These are phyloP conservation scores for Erysiphe neolycopersici DNA, from an alignment of 2,329 filamentous ascomycete genomes.

Conservation along the genomic window DNA sequence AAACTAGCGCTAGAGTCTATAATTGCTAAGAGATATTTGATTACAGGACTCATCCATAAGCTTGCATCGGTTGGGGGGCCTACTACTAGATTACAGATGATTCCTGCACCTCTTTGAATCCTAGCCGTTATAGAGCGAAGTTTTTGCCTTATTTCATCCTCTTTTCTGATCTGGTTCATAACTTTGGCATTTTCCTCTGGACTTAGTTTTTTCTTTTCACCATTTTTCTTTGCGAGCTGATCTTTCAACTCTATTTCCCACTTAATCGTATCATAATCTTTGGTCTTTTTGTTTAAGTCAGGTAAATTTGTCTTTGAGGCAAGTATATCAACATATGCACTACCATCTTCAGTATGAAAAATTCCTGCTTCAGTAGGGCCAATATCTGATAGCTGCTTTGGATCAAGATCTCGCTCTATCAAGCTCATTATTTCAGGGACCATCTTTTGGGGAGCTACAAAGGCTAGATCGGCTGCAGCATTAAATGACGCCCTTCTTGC, in stretches of 20 bases:
- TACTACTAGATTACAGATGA: constrained; percentile 55
- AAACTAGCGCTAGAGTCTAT: constrained; percentile 61
- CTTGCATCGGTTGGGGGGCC: constrained; percentile 76
- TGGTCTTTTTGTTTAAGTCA: constrained; percentile 63
- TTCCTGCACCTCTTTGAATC: constrained; percentile 59
- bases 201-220: constrained; percentile 70
- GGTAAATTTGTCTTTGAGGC: constrained; percentile 49
- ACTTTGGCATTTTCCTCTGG: constrained; percentile 75
- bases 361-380: constrained; percentile 81
- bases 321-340: constrained; percentile 69
- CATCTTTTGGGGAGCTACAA: constrained; percentile 67
- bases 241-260: constrained; percentile 85
- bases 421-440: constrained; percentile 50
- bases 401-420: constrained; percentile 46
- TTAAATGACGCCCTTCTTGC: constrained; percentile 50
- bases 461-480: constrained; percentile 73
- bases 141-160: constrained; percentile 49
- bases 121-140: constrained; percentile 42
- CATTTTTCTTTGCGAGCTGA: constrained; percentile 82
- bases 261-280: constrained; percentile 86
- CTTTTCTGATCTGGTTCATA: constrained; percentile 71
- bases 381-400: constrained; percentile 39
- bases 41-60: constrained; percentile 65
- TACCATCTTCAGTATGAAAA: constrained; percentile 70
- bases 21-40: constrained; percentile 42